phyloP scores from a whole-genome alignment of 176 grass and related monocot species.

The Pontederia crassipes region DNA sequence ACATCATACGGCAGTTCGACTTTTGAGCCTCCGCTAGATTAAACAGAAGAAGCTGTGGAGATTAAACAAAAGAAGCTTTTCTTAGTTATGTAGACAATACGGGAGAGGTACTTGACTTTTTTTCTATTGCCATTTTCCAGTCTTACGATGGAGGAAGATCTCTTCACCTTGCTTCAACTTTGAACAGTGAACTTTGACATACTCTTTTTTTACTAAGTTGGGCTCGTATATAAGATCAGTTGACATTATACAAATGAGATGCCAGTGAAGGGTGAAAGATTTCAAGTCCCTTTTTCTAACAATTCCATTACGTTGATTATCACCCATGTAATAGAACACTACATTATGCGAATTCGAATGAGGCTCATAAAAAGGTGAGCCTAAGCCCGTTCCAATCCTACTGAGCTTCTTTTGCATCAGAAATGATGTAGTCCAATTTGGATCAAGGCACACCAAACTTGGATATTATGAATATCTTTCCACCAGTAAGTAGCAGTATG shows the following conservation, averaged over 20 bases:
- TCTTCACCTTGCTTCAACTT: neutral
- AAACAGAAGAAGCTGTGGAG: too few relatives aligned
- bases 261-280: neutral
- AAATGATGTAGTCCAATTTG: neutral
- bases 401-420: neutral
- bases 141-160: neutral
- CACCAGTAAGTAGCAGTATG: too few relatives aligned
- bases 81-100: neutral
- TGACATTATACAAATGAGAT: neutral
- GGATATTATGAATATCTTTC: too few relatives aligned
- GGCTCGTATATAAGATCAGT: neutral
- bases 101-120: neutral
- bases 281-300: neutral
- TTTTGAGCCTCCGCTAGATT: too few relatives aligned
- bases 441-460: too few relatives aligned
- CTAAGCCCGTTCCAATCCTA: neutral
- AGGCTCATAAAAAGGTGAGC: neutral
- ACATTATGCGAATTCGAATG: neutral
- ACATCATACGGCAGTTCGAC: too few relatives aligned
- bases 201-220: neutral
- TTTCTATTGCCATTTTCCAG: neutral
- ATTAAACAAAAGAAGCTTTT: neutral
- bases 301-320: neutral
- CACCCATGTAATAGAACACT: neutral
- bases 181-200: neutral